phyloP scores from a whole-genome alignment of 73 alveolate genomes.

The Blepharisma japonicum region DNA sequence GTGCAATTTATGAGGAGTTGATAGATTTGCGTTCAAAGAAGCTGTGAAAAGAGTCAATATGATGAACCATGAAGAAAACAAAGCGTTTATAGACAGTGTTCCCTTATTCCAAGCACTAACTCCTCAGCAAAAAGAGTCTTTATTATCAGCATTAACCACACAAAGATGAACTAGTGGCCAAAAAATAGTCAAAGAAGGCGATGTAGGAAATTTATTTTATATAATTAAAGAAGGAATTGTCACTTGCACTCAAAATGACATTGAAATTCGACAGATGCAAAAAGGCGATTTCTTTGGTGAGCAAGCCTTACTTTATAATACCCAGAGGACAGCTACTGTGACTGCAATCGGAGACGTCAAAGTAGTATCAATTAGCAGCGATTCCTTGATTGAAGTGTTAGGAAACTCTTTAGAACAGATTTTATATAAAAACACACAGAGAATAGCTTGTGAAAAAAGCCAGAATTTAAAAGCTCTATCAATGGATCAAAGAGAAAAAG shows the following conservation, averaged over 20 bases:
- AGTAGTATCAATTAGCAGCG: background rate
- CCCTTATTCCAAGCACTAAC: conserved; percentile 24
- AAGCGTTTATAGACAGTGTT: conserved; percentile 35
- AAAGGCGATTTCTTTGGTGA: conserved; percentile 52
- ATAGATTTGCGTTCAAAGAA: conserved; percentile 78
- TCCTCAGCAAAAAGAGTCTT: background rate
- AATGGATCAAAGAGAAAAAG: background rate
- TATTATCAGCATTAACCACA: background rate
- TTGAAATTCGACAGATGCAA: conserved; percentile 49
- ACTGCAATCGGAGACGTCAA: conserved; percentile 27
- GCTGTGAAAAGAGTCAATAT: conserved; percentile 37
- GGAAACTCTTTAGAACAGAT: background rate
- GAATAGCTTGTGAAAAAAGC: background rate
- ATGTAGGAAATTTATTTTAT: conserved; percentile 70
- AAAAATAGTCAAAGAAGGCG: conserved; percentile 70
- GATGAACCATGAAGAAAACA: conserved; percentile 31
- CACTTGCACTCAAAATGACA: conserved; percentile 48
- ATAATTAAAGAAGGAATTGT: conserved; percentile 65
- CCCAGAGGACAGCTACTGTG: conserved; percentile 47
- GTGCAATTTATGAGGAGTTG: conserved; percentile 81
- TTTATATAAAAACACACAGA: background rate
- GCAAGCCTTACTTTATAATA: conserved; percentile 38
- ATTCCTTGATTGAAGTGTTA: background rate
- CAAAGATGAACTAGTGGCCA: conserved; percentile 36
- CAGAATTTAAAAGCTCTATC: conserved; percentile 2